phyloP scores from a whole-genome alignment of 164 flowering plant genomes.

The Annona squamosa region DNA sequence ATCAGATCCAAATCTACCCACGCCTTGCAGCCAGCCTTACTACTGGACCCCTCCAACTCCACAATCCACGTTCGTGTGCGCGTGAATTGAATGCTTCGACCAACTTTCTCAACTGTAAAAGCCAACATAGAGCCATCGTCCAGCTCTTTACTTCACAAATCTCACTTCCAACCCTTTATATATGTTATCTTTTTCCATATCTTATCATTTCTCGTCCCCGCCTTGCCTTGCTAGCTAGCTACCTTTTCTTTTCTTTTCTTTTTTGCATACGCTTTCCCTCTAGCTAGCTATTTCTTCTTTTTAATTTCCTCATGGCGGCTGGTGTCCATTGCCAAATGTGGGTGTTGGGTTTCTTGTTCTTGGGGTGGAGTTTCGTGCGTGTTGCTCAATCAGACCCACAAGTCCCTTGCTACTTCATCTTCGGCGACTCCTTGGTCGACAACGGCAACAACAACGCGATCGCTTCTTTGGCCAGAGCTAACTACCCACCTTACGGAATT shows the following conservation, averaged over 20 bases:
- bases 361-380: not conserved
- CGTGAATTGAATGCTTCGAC: constrained; percentile 14
- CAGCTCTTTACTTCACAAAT: not conserved
- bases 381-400: constrained; percentile 25
- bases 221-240: not conserved
- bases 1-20: not conserved
- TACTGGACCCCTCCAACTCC: not conserved
- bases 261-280: not conserved
- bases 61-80: constrained; percentile 5
- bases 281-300: not conserved
- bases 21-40: not conserved
- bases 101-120: constrained; percentile 17
- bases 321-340: not conserved
- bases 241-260: not conserved
- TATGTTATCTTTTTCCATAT: not conserved
- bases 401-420: constrained; percentile 71
- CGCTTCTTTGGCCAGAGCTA: constrained; percentile 49
- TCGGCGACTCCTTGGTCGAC: constrained; percentile 78
- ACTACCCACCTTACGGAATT: constrained; percentile 69
- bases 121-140: not conserved
- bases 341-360: constrained; percentile 3
- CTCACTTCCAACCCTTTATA: not conserved
- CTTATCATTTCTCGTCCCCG: not conserved
- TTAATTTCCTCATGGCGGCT: not conserved
- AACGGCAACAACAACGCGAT: constrained; percentile 72